Conservation (phyloP, 768 basidiomycete genomes). For the Porpolomopsis calyptriformis region DNA sequence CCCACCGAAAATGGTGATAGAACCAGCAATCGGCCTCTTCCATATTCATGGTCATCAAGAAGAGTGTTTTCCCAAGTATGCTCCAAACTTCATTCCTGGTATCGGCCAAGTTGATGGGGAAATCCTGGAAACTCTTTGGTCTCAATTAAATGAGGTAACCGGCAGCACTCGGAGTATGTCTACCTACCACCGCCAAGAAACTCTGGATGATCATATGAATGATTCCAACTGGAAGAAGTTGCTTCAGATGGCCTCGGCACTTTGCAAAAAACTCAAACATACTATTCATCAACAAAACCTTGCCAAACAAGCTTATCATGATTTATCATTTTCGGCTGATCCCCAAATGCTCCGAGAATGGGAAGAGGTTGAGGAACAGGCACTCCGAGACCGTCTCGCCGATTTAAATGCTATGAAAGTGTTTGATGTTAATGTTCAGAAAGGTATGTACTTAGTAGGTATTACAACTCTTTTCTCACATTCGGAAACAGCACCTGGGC, state of each 20-base stretch:
- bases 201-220: slow-evolving; percentile 27
- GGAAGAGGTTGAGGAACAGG: no score
- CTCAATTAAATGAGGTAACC: slow-evolving; percentile 16
- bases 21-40: slow-evolving; percentile 9
- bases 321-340: no score
- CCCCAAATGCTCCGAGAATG: no score
- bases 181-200: slow-evolving; percentile 18
- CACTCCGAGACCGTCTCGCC: no score
- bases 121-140: slow-evolving; percentile 25
- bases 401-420: no score
- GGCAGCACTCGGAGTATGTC: slow-evolving; percentile 24
- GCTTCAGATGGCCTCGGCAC: slow-evolving; percentile 14
- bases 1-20: neutral
- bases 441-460: no score
- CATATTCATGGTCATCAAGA: slow-evolving; percentile 14
- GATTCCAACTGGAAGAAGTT: slow-evolving; percentile 28
- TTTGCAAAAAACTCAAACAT: neutral
- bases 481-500: no score
- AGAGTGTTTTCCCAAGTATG: slow-evolving; percentile 11
- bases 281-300: slow-evolving; percentile 11
- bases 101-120: slow-evolving; percentile 25
- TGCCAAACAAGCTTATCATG: slow-evolving; percentile 2
- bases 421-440: no score
- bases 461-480: no score
- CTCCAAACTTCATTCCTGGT: slow-evolving; percentile 18